These are phyloP conservation scores for Sarcocystis neurona DNA, from an alignment of 169 alveolate species.

Conservation along the genomic window DNA sequence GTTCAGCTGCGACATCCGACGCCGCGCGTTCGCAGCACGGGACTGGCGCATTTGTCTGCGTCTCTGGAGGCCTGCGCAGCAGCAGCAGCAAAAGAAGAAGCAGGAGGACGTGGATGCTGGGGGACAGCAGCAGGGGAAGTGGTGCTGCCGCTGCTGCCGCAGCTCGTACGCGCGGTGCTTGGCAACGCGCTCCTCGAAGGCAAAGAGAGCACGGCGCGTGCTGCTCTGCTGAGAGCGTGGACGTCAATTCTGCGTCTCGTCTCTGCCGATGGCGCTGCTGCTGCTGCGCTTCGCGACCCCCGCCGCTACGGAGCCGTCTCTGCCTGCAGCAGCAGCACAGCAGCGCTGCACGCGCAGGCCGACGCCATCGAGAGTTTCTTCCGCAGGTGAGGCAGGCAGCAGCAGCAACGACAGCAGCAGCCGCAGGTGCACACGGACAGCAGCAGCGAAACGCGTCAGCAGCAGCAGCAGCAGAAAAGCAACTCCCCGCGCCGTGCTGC, in stretches of 20 bases:
- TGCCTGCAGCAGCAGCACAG: too few relatives aligned
- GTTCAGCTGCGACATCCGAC: slow-evolving; percentile 25
- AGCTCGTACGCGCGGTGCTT: not conserved
- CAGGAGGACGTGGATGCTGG: too few relatives aligned
- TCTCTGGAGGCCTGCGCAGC: too few relatives aligned
- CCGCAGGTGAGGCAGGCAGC: too few relatives aligned
- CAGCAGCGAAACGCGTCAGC: not conserved
- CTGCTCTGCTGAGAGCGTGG: slow-evolving; percentile 6
- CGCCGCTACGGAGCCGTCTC: not conserved
- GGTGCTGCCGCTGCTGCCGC: not conserved
- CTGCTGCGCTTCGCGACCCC: not conserved
- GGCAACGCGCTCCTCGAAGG: slow-evolving; percentile 8
- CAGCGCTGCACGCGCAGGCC: too few relatives aligned
- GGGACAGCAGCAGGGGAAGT: too few relatives aligned
- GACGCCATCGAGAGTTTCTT: too few relatives aligned
- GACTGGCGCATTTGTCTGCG: slow-evolving; percentile 19
- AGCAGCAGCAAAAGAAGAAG: too few relatives aligned
- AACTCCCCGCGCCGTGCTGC: too few relatives aligned
- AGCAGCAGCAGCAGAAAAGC: not conserved
- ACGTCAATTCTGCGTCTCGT: slow-evolving; percentile 1
- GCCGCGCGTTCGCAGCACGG: slow-evolving; percentile 7
- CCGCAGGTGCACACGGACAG: not conserved
- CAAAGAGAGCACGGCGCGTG: slow-evolving; percentile 1
- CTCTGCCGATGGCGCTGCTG: not conserved
- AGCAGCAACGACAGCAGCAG: too few relatives aligned